Conservation (phyloP, 495 filamentous ascomycete species). For the Hypoxylon intermedium region DNA sequence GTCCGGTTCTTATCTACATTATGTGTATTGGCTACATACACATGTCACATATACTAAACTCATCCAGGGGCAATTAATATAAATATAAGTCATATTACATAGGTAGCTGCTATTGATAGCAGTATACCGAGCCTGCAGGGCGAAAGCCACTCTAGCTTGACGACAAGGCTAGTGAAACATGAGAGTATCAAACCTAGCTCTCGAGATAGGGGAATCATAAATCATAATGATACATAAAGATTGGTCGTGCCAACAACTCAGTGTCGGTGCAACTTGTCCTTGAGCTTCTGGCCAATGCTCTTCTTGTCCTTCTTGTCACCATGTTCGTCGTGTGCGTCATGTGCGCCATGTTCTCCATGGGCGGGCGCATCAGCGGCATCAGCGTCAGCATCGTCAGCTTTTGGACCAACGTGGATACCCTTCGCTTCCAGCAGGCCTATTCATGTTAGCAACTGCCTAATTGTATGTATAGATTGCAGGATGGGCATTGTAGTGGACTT, state of each 20-base stretch:
- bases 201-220: background rate
- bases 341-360: conserved; percentile 25
- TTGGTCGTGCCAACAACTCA: background rate
- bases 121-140: too few relatives aligned
- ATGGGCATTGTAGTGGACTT: conserved; percentile 43
- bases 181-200: conserved; percentile 1
- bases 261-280: conserved; percentile 44
- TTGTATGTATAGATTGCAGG: too few relatives aligned
- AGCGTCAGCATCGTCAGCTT: conserved; percentile 13
- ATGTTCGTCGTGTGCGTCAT: conserved; percentile 40
- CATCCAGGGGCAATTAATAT: too few relatives aligned
- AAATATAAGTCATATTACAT: too few relatives aligned
- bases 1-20: too few relatives aligned
- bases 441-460: background rate
- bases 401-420: conserved; percentile 40
- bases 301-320: conserved; percentile 42
- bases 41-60: too few relatives aligned
- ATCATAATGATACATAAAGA: conserved; percentile 9
- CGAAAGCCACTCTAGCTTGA: too few relatives aligned
- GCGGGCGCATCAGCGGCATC: conserved; percentile 43
- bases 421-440: conserved; percentile 54
- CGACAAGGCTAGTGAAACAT: background rate
- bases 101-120: too few relatives aligned
- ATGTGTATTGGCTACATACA: too few relatives aligned
- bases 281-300: conserved; percentile 43